Conservation (phyloP, 306 rosid species). For the Delonix regia region DNA sequence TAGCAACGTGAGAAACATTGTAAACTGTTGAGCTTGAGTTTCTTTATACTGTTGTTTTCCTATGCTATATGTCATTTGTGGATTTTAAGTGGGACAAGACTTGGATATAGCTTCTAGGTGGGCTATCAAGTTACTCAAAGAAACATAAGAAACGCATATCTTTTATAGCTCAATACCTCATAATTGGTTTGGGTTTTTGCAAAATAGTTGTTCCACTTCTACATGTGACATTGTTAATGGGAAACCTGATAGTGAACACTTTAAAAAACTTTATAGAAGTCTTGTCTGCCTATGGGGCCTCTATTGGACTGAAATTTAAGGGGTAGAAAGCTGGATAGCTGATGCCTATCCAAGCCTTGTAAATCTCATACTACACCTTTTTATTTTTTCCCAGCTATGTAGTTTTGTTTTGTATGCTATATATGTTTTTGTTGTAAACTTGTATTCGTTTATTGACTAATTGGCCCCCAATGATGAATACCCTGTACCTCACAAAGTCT, state of each 20-base stretch:
- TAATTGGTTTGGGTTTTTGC: neutral
- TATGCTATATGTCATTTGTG: neutral
- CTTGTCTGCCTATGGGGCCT: neutral
- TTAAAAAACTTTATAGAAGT: neutral
- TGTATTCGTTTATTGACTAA: slow-evolving; percentile 9
- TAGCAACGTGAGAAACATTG: neutral
- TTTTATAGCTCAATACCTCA: neutral
- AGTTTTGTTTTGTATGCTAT: neutral
- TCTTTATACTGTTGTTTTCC: slow-evolving; percentile 21
- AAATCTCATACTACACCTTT: neutral
- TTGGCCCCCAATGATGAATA: slow-evolving; percentile 16
- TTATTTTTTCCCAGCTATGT: neutral
- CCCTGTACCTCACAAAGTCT: neutral
- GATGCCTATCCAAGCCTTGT: neutral
- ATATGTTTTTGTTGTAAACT: neutral
- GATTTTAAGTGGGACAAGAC: neutral
- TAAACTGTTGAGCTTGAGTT: neutral
- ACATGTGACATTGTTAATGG: no score
- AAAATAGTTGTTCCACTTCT: neutral
- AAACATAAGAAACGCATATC: neutral
- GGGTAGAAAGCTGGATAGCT: neutral
- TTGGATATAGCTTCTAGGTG: neutral
- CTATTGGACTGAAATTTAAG: neutral
- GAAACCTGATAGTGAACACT: no score
- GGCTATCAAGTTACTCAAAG: neutral